Base-by-base conservation (phyloP, 1,284 basidiomycete genomes). In the Austroboletus novae-zelandiae region DNA sequence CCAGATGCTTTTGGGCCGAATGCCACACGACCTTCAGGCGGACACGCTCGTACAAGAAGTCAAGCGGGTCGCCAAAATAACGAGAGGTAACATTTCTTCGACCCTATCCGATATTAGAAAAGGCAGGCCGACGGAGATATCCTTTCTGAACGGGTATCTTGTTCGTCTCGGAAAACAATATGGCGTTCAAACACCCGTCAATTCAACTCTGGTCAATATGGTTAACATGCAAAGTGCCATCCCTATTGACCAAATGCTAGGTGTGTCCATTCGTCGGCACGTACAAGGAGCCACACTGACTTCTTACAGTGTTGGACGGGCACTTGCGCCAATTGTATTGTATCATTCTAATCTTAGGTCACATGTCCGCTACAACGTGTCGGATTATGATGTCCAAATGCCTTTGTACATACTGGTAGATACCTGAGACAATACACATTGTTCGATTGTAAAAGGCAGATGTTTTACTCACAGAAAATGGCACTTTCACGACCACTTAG, bases 121-220 rank as follows among this genome's bases (percentile, higher is more conserved):
- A 43, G 83, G 83, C 32, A 73, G 71, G 48, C 51, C 63, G 23
- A 93, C 91, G 0, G 92, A 95, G 71, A 79, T 95, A 35, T 82
- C 89, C 23, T 94, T 78, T 61, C 79, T 98, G 65, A 96, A 94
- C 59, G 95, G 96, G 8, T 92, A 95, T 67, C 69, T 99, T 43
- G 64, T 84, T 23, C 71, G 73, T 10, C 71, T 95, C 7, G 95
- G 89, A 9, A 60, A 71, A 42, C 71, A 75, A 39, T 80, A 89
- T 58, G 71, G 74, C 5, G 74, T 95, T 32, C 68, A 71, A 9
- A 87, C 86, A 59, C 84, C 85, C 1, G 72, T 78, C 13, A 91
- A 84, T 57, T 70, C 78, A 18, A 74, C 79, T 42, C 68, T 97
- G 42, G 67, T 77, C 18, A 74, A 85, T 48, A 73, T 95, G 63